Conservation (phyloP, 2,329 filamentous ascomycete genomes). For the Neonectria ditissima region DNA sequence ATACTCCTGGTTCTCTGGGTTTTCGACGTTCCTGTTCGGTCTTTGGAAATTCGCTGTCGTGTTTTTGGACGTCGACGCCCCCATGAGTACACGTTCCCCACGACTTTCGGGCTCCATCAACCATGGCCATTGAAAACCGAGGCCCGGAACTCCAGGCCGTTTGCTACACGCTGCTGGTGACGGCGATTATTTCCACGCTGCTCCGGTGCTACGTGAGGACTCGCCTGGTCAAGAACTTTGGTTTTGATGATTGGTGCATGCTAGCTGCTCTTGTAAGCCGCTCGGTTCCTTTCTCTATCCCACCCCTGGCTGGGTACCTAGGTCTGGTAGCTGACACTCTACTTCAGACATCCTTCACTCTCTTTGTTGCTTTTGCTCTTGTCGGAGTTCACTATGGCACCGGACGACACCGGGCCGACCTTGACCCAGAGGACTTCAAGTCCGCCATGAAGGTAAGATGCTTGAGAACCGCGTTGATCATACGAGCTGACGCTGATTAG, state of each 20-base stretch:
- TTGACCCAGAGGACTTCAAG: slow-evolving; percentile 41
- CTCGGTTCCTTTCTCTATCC: no score
- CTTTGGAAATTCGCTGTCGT: not conserved
- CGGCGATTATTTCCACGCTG: slow-evolving; percentile 44
- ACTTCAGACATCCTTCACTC: slow-evolving; percentile 50
- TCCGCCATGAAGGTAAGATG: slow-evolving; percentile 51
- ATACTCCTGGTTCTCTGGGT: not conserved
- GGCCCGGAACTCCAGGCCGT: slow-evolving; percentile 51
- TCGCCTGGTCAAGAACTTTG: slow-evolving; percentile 53
- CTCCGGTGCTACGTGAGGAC: slow-evolving; percentile 52
- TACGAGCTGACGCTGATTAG: slow-evolving; percentile 25
- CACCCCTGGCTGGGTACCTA: not conserved
- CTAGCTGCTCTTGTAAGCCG: slow-evolving; percentile 47
- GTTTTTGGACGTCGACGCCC: not conserved
- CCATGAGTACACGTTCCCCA: not conserved
- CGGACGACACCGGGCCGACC: slow-evolving; percentile 51
- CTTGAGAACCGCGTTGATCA: not conserved
- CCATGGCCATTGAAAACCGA: slow-evolving; percentile 47
- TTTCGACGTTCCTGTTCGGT: not conserved
- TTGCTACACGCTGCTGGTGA: slow-evolving; percentile 44
- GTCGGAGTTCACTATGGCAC: slow-evolving; percentile 55
- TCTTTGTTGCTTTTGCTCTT: slow-evolving; percentile 51
- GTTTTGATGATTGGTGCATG: slow-evolving; percentile 56
- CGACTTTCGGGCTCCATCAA: slow-evolving; percentile 7
- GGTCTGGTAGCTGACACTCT: not conserved